Percentiles rank a stretch among this genome's conserved stretches.
phyloP scores from a whole-genome alignment of 2,329 filamentous ascomycete species.

The Aaosphaeria arxii region DNA sequence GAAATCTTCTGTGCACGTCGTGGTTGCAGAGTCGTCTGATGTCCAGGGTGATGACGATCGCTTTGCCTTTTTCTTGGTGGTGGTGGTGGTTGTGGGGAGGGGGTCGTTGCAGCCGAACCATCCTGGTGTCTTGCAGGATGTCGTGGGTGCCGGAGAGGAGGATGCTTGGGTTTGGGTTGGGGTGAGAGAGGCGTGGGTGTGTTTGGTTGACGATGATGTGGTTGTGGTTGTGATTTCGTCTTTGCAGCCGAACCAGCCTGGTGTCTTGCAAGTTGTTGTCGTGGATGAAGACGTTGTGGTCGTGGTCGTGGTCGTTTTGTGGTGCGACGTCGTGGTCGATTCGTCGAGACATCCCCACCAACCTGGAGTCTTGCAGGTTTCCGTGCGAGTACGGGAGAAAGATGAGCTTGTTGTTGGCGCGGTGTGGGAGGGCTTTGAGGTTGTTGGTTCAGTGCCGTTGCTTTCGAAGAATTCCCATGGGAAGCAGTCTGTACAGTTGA shows the following conservation, averaged over 20 bases:
- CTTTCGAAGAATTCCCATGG: constrained; percentile 95
- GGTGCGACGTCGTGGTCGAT: constrained; percentile 46
- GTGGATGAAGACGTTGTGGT: constrained; percentile 38
- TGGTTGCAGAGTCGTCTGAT: too few relatives aligned
- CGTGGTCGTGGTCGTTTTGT: constrained; percentile 42
- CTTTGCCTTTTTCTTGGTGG: not conserved
- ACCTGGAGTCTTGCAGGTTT: constrained; percentile 85
- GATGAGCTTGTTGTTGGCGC: constrained; percentile 51
- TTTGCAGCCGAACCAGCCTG: constrained; percentile 66
- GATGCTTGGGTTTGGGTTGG: constrained; percentile 22
- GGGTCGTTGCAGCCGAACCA: constrained; percentile 52
- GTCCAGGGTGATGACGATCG: too few relatives aligned
- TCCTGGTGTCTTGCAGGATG: constrained; percentile 42
- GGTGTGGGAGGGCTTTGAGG: constrained; percentile 40
- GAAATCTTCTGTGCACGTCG: too few relatives aligned
- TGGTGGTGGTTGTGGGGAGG: constrained; percentile 30
- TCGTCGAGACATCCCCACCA: constrained; percentile 84
- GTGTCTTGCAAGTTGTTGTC: constrained; percentile 46
- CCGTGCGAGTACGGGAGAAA: constrained; percentile 68
- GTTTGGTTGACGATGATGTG: constrained; percentile 16
- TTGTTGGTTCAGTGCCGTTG: constrained; percentile 77
- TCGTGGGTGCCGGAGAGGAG: constrained; percentile 28
- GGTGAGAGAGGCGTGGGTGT: not conserved
- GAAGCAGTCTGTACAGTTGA: constrained; percentile 80
- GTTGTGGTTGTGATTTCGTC: constrained; percentile 33